Base-by-base conservation (phyloP, 139 green algal species). In the Volvox reticuliferus region DNA sequence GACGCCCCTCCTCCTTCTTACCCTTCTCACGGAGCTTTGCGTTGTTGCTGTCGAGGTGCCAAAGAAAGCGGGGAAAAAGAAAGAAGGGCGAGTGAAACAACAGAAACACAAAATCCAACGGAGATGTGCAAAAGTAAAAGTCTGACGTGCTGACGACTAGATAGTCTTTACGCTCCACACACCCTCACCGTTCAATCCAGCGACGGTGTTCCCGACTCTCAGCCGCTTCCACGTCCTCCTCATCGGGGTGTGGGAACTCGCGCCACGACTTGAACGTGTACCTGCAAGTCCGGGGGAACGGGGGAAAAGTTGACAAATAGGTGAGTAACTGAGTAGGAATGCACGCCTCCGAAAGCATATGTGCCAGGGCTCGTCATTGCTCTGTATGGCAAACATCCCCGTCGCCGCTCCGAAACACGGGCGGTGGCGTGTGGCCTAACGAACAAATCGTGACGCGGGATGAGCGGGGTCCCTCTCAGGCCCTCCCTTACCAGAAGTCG, bases 191-290 rank as follows among this genome's bases (percentile, higher is more conserved):
- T 93, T 99, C 98, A 63, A 99, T 98, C 96, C 96, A 99, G 37
- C 98, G 92, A 35, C 94, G 95, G 92, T 99, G 95, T 88, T 99
- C 97, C 16, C 97, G 89, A 89, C 92, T 94, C 95, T 99, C 97
- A 0, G 96, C 97, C 69, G 95, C 91, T 88, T 99, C 97, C 65
- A 98, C 88, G 93, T 99, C 98, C 93, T 99, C 98, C 93, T 99
- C 98, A 79, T 99, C 98, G 0, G 96, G 96, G 91, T 99, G 97
- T 0, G 98, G 98, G 91, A 99, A 99, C 96, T 99, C 98, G 20
- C 98, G 92, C 98, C 98, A 99, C 17, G 94, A 97, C 92, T 93
- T 94, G 89, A 94, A 94, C 12, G 84, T 82, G 88, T 89, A 90
- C 86, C 86, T 90, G 86, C 50, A 14, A 24, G 63, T 32, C 3